These are phyloP conservation scores for Penicillium waksmanii DNA, from an alignment of 495 filamentous ascomycete genomes.

Conservation along the genomic window DNA sequence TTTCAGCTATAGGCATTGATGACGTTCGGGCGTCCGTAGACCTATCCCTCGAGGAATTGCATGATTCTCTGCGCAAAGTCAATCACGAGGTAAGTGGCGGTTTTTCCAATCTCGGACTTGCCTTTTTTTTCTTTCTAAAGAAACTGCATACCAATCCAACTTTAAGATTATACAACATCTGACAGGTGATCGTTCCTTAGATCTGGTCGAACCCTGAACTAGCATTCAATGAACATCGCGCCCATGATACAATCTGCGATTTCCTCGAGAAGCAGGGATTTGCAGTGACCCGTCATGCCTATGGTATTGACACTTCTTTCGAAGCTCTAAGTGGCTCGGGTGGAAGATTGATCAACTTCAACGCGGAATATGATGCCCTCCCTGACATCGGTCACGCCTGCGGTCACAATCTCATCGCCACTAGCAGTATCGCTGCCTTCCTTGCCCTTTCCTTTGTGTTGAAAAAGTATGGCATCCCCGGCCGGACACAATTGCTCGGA, in stretches of 20 bases:
- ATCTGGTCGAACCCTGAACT: slow-evolving; percentile 67
- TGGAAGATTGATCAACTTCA: slow-evolving; percentile 48
- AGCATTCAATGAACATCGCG: slow-evolving; percentile 58
- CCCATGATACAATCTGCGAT: slow-evolving; percentile 59
- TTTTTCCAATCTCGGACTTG: background rate
- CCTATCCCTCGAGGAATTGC: slow-evolving; percentile 25
- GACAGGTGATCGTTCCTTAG: slow-evolving; percentile 20
- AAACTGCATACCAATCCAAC: background rate
- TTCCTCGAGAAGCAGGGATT: slow-evolving; percentile 60
- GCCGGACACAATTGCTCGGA: slow-evolving; percentile 65
- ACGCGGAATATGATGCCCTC: slow-evolving; percentile 58
- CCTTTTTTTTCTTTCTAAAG: background rate
- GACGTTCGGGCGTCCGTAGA: slow-evolving; percentile 37
- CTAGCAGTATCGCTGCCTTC: slow-evolving; percentile 60
- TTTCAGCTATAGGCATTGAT: slow-evolving; percentile 21
- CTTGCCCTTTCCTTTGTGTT: slow-evolving; percentile 59
- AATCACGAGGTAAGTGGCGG: slow-evolving; percentile 26
- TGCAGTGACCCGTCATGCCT: slow-evolving; percentile 57
- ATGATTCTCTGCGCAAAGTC: slow-evolving; percentile 34
- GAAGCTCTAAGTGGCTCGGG: slow-evolving; percentile 43
- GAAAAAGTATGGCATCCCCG: slow-evolving; percentile 47
- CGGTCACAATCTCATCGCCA: slow-evolving; percentile 73
- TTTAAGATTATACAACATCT: background rate
- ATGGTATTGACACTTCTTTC: slow-evolving; percentile 45
- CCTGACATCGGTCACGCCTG: slow-evolving; percentile 68